Evolutionary conservation across 2,329 filamentous ascomycete genomes (phyloP).

Genomic region (Cercospora brassicicola): DNA sequence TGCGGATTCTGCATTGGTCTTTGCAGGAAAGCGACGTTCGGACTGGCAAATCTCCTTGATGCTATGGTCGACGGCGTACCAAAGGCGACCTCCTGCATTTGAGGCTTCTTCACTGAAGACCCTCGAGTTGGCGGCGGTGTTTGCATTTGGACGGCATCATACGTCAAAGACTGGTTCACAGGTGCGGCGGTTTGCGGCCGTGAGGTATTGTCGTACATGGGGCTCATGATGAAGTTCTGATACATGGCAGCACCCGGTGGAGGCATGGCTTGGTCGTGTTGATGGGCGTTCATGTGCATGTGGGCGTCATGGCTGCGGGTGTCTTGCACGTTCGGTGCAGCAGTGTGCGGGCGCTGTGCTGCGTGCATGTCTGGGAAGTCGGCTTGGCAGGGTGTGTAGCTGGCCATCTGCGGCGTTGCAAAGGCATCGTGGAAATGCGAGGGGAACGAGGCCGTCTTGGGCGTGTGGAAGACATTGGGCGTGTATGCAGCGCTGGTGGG

Average conservation of each 20-base stretch:
- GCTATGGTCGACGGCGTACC: conserved; percentile 43
- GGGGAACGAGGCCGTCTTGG: conserved; percentile 45
- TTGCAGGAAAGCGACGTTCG: conserved; percentile 31
- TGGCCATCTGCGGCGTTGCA: conserved; percentile 49
- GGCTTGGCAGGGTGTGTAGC: conserved; percentile 38
- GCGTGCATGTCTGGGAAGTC: conserved; percentile 34
- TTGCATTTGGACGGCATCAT: conserved; percentile 54
- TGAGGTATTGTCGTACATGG: conserved; percentile 19
- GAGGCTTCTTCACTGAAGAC: conserved; percentile 51
- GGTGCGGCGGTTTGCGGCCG: conserved; percentile 13
- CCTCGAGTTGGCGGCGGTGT: conserved; percentile 63
- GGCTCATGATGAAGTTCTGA: conserved; percentile 21
- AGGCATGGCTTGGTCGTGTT: conserved; percentile 19
- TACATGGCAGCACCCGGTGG: conserved; percentile 20
- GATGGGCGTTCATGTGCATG: conserved; percentile 25
- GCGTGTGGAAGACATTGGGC: conserved; percentile 47
- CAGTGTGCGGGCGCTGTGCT: conserved; percentile 29
- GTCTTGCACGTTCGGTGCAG: conserved; percentile 30
- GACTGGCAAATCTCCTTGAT: conserved; percentile 35
- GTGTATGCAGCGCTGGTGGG: conserved; percentile 45
- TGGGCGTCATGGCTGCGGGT: conserved; percentile 31
- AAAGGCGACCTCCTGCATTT: conserved; percentile 44
- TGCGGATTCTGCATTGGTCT: conserved; percentile 52
- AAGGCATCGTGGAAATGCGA: conserved; percentile 54
- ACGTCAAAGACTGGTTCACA: conserved; percentile 23